phyloP scores from a whole-genome alignment of 495 filamentous ascomycete species.

The Glonium stellatum region DNA sequence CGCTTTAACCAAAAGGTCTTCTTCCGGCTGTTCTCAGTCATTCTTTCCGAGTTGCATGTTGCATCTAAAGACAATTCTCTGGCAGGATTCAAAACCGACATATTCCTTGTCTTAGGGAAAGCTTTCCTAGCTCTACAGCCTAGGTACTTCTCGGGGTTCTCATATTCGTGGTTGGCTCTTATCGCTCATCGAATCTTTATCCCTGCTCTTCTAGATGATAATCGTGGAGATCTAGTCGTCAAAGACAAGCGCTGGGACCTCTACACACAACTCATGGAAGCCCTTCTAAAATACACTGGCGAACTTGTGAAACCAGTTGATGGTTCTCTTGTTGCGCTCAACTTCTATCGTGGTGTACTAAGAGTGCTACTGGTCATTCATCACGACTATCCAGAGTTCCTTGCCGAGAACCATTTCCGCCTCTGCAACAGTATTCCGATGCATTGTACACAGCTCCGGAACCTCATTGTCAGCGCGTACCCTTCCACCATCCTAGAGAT shows the following conservation, averaged over 20 bases:
- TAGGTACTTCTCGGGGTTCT: slow-evolving; percentile 66
- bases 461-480: slow-evolving; percentile 78
- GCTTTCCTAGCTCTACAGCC: slow-evolving; percentile 74
- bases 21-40: slow-evolving; percentile 80
- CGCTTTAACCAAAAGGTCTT: slow-evolving; percentile 82
- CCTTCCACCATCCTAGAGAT: slow-evolving; percentile 68
- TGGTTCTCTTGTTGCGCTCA: slow-evolving; percentile 63
- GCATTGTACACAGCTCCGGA: slow-evolving; percentile 82
- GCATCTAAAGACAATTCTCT: slow-evolving; percentile 33
- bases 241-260: slow-evolving; percentile 49
- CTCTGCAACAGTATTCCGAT: slow-evolving; percentile 80
- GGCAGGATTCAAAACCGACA: slow-evolving; percentile 54
- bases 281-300: slow-evolving; percentile 66
- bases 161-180: slow-evolving; percentile 76
- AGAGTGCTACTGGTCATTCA: slow-evolving; percentile 78
- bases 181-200: slow-evolving; percentile 82
- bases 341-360: slow-evolving; percentile 75
- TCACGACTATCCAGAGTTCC: slow-evolving; percentile 90
- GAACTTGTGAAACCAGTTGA: slow-evolving; percentile 69
- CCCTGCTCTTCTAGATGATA: slow-evolving; percentile 68
- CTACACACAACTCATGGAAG: slow-evolving; percentile 69
- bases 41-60: slow-evolving; percentile 63
- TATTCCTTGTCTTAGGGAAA: slow-evolving; percentile 64
- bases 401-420: slow-evolving; percentile 76
- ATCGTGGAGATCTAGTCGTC: slow-evolving; percentile 26